Base-by-base conservation (phyloP, 352 stramenopile genomes). In the Hyaloperonospora brassicae region DNA sequence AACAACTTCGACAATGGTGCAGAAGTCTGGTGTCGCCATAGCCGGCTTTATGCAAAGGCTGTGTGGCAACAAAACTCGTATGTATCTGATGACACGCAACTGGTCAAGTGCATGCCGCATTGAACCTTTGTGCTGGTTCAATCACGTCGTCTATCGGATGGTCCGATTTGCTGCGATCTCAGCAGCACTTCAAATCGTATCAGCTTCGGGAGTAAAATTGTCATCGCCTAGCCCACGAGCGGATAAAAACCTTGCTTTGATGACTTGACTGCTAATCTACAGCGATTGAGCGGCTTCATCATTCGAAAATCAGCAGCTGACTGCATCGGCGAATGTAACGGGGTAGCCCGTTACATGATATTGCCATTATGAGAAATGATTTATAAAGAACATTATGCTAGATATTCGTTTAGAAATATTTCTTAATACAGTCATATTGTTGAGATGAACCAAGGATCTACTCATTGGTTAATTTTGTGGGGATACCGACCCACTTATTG, bases 171-270 rank as follows among this genome's bases (percentile, higher is more conserved):
- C 43, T 88, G 17, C 40, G 52, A 2, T 69, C 77, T 27, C 73
- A 87, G 51, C 75, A 79, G 31, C 49, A 75, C 10, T 63, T 87
- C 21, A 84, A 84, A 45, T 79, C 82, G 3, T 89, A 76, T 1
- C 82, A 93, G 57, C 61, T 93, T 41, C 74, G 73, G 23, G 67
- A 84, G 30, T 93, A 11, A 88, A 90, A 49, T 79, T 93, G 21
- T 66, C 70, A 47, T 81, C 79, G 2, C 82, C 82, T 27, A 68
- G 74, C 11, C 40, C 52, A 24, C 45, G 52, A 44, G 8, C 38
- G 10, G 41, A 52, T 3, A 39, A 38, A 44, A 55, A 62, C 9
- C 51, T 64, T 11, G 57, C 47, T 93, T 93, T 54, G 82, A 73
- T 31, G 82, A 79, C 1, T 93, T 90, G 54, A 38, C 52, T 14